Evolutionary conservation across 305 asterid genomes (phyloP), one percentile per base, ranked within the genome.

Genomic region (Fraxinus sp.): DNA sequence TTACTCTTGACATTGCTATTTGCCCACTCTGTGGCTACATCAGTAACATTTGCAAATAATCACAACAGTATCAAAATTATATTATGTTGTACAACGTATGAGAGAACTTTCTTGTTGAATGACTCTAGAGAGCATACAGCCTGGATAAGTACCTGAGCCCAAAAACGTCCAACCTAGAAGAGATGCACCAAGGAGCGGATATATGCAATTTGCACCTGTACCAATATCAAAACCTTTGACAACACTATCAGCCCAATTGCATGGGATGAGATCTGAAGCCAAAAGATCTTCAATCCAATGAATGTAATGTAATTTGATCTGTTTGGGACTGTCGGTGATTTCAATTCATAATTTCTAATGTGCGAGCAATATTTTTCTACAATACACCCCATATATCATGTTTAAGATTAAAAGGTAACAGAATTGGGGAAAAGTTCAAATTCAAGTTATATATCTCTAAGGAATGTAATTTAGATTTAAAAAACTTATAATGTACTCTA

Each of bases 161-260:
- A 95, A 93, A 83, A 94, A 95, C 59, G 84, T 92, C 99, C 99
- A 95, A 79, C 97, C 96, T 85, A 91, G 91, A 83, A 94, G 88
- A 33, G 99, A 94, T 79, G 99, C 93, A 81, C 98, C 97, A 24
- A 94, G 97, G 80, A 95, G 97, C 66, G 99, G 97, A 87, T 94
- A 95, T 49, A 95, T 91, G 88, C 99, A 93, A 89, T 95, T 94
- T 18, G 97, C 91, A 37, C 98, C 99, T 0, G 97, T 92, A 28
- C 99, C 98, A 79, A 95, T 94, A 88, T 95, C 97, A 82, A 93
- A 94, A 85, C 97, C 97, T 86, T 80, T 92, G 24, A 80, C 79
- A 78, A 81, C 82, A 74, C 78, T 82, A 18, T 83, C 90, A 11
- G 79, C 76, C 32, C 73, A 70, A 79, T 81, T 84, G 49, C 85